phyloP scores from a whole-genome alignment of 352 stramenopile species.

The Globisporangium echinulatum region DNA sequence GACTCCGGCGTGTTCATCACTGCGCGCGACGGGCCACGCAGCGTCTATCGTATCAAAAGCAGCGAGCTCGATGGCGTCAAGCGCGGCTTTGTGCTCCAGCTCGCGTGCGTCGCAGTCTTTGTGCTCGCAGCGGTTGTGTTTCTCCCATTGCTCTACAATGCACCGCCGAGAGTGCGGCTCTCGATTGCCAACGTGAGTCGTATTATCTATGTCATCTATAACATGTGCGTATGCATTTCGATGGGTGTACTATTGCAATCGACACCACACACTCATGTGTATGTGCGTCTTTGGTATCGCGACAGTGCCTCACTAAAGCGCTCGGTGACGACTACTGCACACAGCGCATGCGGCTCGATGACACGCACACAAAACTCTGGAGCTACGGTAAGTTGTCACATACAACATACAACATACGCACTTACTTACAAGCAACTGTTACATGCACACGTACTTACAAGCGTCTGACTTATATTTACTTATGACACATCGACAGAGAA shows the following conservation, averaged over 20 bases:
- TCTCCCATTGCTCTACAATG: constrained; percentile 40
- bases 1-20: constrained; percentile 55
- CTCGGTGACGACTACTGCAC: constrained; percentile 54
- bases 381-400: constrained; percentile 32
- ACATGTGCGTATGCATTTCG: no score
- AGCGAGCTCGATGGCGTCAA: constrained; percentile 35
- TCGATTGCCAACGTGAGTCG: constrained; percentile 25
- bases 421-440: background rate
- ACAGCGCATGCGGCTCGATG: constrained; percentile 34
- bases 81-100: constrained; percentile 41
- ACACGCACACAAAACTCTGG: constrained; percentile 43
- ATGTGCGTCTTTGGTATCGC: background rate
- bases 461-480: no score
- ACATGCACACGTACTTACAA: background rate
- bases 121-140: constrained; percentile 47
- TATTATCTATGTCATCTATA: background rate
- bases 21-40: constrained; percentile 37
- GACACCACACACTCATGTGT: no score
- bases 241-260: no score
- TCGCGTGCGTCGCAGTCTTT: constrained; percentile 39
- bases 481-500: constrained; percentile 17
- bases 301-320: constrained; percentile 30
- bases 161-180: constrained; percentile 26
- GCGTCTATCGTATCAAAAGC: constrained; percentile 36
- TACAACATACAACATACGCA: background rate